Base-by-base conservation (phyloP, 768 basidiomycete genomes). In the Crassisporium funariophilum region DNA sequence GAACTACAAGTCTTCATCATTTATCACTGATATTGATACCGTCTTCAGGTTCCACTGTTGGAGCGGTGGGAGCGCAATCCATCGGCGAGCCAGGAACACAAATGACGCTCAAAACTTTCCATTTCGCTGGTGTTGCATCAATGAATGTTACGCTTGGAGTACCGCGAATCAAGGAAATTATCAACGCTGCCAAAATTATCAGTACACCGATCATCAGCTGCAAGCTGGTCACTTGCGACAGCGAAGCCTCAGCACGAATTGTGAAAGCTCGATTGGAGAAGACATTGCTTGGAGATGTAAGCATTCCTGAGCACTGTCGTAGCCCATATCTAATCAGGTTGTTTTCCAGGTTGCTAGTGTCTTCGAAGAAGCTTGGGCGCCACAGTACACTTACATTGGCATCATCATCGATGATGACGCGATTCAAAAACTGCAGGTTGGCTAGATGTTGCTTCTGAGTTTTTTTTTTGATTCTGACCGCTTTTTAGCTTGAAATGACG, bases 71-170 rank as follows among this genome's bases (percentile, higher is more conserved):
- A 4, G 97, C 97, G 4, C 97, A 99, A 62, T 98, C 97, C 1
- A 98, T 99, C 54, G 97, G 97, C 60, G 97, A 99, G 68, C 97
- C 97, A 1, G 97, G 95, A 33, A 99, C 97, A 0, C 97, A 99
- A 64, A 99, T 99, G 97, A 98, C 95, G 1, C 69, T 98, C 54
- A 98, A 98, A 71, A 98, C 97, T 46, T 99, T 99, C 83, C 97
- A 99, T 77, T 99, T 98, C 68, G 97, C 97, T 58, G 97, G 97
- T 72, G 95, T 99, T 52, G 97, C 97, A 6, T 95, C 95, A 27
- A 99, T 98, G 97, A 98, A 98, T 70, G 93, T 99, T 53, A 99
- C 97, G 0, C 82, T 98, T 27, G 97, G 97, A 68, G 97, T 98
- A n/a, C 97, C 97, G 2, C 95, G 97, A 60, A 98, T 99, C 71